Percentiles rank a stretch among this genome's conserved stretches.
These are phyloP conservation scores for Lactarius pseudohatsudake DNA, from an alignment of 768 basidiomycete genomes.

Conservation along the genomic window DNA sequence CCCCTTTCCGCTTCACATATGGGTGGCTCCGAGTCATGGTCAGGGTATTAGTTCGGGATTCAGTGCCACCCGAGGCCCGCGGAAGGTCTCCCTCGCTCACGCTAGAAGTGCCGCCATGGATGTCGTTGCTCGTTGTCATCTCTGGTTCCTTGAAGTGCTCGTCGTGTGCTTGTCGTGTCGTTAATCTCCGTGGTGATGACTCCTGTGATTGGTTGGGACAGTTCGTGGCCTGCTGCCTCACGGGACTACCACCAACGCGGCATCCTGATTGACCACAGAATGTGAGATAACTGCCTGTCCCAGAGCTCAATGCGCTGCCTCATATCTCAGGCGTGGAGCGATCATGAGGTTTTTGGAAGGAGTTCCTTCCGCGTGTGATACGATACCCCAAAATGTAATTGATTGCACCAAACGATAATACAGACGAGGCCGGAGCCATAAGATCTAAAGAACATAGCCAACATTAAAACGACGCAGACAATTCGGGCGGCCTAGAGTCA, in stretches of 20 bases:
- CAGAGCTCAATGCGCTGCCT: background rate
- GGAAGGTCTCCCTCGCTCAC: background rate
- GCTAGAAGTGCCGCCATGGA: background rate
- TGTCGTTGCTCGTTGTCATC: background rate
- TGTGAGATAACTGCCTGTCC: background rate
- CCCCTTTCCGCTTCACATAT: background rate
- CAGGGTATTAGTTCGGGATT: background rate
- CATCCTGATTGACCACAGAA: no score
- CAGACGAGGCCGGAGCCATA: background rate
- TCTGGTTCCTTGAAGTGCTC: background rate
- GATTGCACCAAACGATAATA: background rate
- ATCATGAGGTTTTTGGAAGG: background rate
- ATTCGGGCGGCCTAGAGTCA: background rate
- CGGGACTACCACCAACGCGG: background rate
- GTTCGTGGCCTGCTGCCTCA: background rate
- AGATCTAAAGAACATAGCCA: background rate
- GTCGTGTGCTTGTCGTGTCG: background rate
- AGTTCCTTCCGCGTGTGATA: background rate
- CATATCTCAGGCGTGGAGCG: background rate
- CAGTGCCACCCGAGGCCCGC: background rate
- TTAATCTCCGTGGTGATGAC: background rate
- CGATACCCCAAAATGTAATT: background rate
- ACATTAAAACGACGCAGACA: background rate
- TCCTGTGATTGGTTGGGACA: background rate
- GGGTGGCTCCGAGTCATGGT: background rate